Evolutionary conservation across 352 stramenopile species (phyloP), one percentile per base, ranked within the genome.

Genomic region (Aphanomyces stellatus): DNA sequence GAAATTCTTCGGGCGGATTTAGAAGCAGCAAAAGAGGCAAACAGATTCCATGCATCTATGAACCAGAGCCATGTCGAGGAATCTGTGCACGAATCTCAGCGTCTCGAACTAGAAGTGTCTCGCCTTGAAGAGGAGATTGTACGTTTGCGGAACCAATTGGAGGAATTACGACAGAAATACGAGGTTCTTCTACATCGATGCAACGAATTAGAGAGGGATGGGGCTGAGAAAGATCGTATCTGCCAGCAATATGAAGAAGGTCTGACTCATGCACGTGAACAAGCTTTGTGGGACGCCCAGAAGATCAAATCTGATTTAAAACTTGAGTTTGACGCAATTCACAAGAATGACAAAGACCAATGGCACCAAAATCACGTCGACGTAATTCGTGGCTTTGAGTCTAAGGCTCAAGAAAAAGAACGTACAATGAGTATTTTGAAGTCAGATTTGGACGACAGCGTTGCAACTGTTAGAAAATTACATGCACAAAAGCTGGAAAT

Each of bases 61-160:
- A 67, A 46, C n/a, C 31, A 59, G 11, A 49, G 24, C 22, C 60
- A 67, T 24, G 31, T 67, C 30, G 60, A 67, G 43, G 60, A 67
- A 48, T 22, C 60, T 11, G 17, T 31, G 27, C 30, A 43, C 5
- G 60, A 67, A 48, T 30, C 27, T 13, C 49, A 48, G 28, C 30
- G 60, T 17, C 28, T 67, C 17, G 60, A 67, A n/a, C 41, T 34
- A 13, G 60, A 67, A 42, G 60, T 67, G 5, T 11, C 34, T 13
- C 43, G 49, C 22, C 34, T 67, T 13, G 60, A 67, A 37, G 60
- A 67, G 11, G 60, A 67, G 24, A 15, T 67, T n/a, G 24, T 28
- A 17, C 17, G 37, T 17, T 15, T 46, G 11, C 27, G 25, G 4
- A 31, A 15, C 3, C 17, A 67, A 1, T 7, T 67, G 17, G 42